Evolutionary conservation across 768 basidiomycete genomes (phyloP), one percentile per base, ranked within the genome.

Genomic region (Pilatotrama ljubarskyi): DNA sequence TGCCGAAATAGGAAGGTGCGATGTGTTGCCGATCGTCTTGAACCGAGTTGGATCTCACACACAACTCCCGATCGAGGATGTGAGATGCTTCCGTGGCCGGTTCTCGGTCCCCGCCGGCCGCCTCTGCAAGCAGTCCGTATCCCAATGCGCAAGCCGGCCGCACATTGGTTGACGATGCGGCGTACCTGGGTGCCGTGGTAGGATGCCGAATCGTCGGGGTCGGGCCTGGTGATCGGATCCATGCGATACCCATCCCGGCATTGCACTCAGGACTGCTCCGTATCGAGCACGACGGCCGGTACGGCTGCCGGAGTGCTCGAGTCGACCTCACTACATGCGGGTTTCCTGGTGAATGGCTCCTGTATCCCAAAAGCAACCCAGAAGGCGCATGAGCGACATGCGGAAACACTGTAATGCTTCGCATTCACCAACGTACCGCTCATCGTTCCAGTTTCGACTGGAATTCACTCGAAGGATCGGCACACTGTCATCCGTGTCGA

Each of bases 71-170:
- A 50, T 42, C 55, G 36, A 13, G 47, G 5, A 41, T 24, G 38
- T 42, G 47, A 41, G 47, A 57, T 50, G 25, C 47, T 57, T 50
- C 55, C 55, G 55, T 47, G 29, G 22, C 55, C 55, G 46, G 18
- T 17, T 18, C 17, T 38, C 44, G 43, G 20, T 37, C 36, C 26
- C 20, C 25, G 32, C 18, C 37, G 49, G 35, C 35, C n/a, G 49
- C 20, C 20, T 18, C 32, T 11, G 3, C 41, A n/a, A 4, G n/a
- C 37, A 35, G 49, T 11, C 49, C 36, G n/a, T 36, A 38, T 50
- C 14, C 35, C 49, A 50, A 50, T 15, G 35, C 32, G 18, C 25
- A 24, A 5, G n/a, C 8, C 4, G 10, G 29, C 29, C 5, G 38
- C 6, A 14, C 14, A 40, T 40, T 40, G 38, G 38, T 13, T n/a